Evolutionary conservation across 345 rosid species (phyloP), one percentile per base, ranked within the genome.

Genomic region (Syzygium aqueum): DNA sequence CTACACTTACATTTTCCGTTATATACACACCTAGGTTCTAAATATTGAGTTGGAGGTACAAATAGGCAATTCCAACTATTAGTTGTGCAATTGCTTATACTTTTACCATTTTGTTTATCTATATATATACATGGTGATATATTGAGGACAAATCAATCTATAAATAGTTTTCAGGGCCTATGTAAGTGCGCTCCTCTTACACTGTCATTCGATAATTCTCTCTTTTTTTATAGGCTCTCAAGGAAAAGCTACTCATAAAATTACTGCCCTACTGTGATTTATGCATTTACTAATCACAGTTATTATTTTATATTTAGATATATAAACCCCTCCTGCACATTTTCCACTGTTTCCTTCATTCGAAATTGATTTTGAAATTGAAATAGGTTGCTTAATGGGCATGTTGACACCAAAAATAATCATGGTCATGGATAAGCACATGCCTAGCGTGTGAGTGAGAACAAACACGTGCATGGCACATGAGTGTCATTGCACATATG

Each of bases 1-100:
- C 86, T 97, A 92, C 87, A 92, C 97, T 40, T 91, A 91, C 56
- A 91, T 96, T 84, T 86, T 89, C 56, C 63, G 77, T 43, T 53
- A 49, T 19, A 61, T 61, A n/a, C 73, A n/a, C 10, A n/a, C 19
- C 37, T 61, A 61, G 19, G 73, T 43, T 43, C 46, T 43, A 43
- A 43, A 43, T 43, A 43, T 43, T 43, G 46, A 43, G 46, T 43
- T 43, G 46, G 46, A 43, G 46, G 46, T 43, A 5, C 46, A 43
- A 43, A 43, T 43, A 43, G 6, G 37, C 19, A 61, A 61, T n/a
- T 13, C 73, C 19, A 6, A 61, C 13, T 61, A 61, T 61, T n/a
- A n/a, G 37, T 14, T n/a, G 8, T n/a, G 19, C 19, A 30, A 61
- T 14, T 14, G 21, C 33, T 61, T 61, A n/a, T n/a, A 61, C 37